Conservation (phyloP, 345 rosid species). For the Ceriops decandra region DNA sequence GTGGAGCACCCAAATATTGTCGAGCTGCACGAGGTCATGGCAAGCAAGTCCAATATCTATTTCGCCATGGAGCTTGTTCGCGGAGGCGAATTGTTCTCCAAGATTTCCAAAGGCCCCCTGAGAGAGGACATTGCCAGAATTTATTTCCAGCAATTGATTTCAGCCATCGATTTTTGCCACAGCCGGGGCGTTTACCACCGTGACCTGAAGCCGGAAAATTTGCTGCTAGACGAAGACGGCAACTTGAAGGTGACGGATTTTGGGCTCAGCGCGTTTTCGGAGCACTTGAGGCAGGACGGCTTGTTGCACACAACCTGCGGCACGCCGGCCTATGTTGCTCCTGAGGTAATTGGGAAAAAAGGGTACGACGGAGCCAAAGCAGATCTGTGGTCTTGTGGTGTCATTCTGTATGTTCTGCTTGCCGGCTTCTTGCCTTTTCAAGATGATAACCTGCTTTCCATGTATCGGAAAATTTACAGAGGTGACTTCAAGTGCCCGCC, state of each 20-base stretch:
- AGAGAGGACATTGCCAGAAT: conserved; percentile 7
- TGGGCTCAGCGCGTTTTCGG: conserved; percentile 77
- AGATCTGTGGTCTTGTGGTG: conserved; percentile 96
- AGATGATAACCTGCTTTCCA: conserved; percentile 70
- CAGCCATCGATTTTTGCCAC: conserved; percentile 88
- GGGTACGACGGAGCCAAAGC: conserved; percentile 95
- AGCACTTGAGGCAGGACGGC: conserved; percentile 77
- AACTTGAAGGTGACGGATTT: conserved; percentile 82
- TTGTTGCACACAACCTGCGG: conserved; percentile 87
- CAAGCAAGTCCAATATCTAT: conserved; percentile 88
- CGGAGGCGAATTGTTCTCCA: conserved; percentile 82
- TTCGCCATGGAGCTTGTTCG: conserved; percentile 94
- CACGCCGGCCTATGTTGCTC: conserved; percentile 92
- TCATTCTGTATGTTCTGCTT: conserved; percentile 74
- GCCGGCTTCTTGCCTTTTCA: conserved; percentile 90
- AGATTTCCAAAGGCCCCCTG: background rate
- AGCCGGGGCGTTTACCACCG: conserved; percentile 96
- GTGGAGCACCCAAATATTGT: conserved; percentile 82
- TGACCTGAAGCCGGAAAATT: conserved; percentile 85
- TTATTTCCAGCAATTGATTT: conserved; percentile 29
- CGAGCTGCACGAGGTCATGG: conserved; percentile 91
- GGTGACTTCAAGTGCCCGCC: conserved; percentile 95
- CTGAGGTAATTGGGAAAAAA: conserved; percentile 81
- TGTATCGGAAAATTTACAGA: conserved; percentile 79
- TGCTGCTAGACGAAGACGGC: conserved; percentile 76